A percentile compares a stretch with the other conserved stretches of the same genome.
phyloP scores from a whole-genome alignment of 805 yeast species.

The Saccharomycopsis sp. region DNA sequence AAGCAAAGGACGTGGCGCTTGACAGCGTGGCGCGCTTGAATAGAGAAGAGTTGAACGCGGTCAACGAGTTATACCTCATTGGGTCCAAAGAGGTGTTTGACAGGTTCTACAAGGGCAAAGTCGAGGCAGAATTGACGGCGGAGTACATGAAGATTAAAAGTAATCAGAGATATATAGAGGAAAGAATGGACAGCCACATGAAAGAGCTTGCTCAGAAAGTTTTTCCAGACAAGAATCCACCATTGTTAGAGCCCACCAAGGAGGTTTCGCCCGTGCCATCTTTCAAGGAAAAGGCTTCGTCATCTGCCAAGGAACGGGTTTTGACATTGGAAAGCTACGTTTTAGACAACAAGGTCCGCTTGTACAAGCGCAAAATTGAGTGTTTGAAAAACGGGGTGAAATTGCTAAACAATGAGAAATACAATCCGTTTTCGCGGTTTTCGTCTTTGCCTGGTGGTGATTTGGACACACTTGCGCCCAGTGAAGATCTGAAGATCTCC shows the following conservation, averaged over 20 bases:
- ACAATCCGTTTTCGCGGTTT: too few species aligned
- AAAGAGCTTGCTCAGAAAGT: too few species aligned
- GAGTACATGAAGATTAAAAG: not conserved
- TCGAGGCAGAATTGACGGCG: not conserved
- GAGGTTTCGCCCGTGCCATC: too few species aligned
- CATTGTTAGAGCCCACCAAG: too few species aligned
- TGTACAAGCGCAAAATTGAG: not conserved
- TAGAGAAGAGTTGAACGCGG: constrained; percentile 1
- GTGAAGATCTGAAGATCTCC: not conserved
- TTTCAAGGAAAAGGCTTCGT: too few species aligned
- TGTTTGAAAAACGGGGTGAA: not conserved
- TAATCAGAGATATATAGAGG: constrained; percentile 1
- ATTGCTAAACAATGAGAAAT: not conserved
- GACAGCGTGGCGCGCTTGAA: too few species aligned
- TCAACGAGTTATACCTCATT: constrained; percentile 11
- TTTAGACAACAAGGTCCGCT: too few species aligned
- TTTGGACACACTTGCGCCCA: constrained; percentile 1
- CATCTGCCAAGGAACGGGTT: not conserved
- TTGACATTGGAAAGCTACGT: not conserved
- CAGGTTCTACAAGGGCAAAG: not conserved
- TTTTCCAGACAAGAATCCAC: not conserved
- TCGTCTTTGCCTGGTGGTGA: too few species aligned
- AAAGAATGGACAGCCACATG: not conserved
- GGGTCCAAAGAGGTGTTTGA: constrained; percentile 1
- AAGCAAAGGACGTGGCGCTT: not conserved